A percentile compares a stretch with the other conserved stretches of the same genome.
Conservation (phyloP, 139 green algal genomes). For the Microglena sp. region DNA sequence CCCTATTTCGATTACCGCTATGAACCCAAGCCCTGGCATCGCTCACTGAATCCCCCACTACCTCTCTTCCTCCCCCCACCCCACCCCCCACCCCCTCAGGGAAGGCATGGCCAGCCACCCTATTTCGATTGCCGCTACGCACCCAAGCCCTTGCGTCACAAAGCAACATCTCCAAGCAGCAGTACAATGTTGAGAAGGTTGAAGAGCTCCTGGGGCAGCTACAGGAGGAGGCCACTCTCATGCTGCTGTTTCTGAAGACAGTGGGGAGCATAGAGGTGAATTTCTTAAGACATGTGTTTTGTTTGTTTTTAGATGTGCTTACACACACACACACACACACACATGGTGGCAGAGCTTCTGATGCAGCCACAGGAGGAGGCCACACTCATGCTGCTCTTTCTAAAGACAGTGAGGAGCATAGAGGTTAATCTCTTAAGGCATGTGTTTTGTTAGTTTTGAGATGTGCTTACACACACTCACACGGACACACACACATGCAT, state of each 20-base stretch:
- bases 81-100: too few species aligned
- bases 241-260: conserved; percentile 56
- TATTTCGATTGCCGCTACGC: conserved; percentile 66
- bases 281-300: neutral
- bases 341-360: conserved; percentile 45
- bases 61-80: too few species aligned
- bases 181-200: conserved; percentile 42
- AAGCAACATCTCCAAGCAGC: conserved; percentile 59
- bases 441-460: neutral
- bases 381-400: conserved; percentile 47
- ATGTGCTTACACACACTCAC: neutral
- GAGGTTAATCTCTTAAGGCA: neutral
- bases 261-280: neutral
- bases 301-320: neutral
- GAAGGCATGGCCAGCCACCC: conserved; percentile 38
- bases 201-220: conserved; percentile 43
- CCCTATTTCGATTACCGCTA: conserved; percentile 66
- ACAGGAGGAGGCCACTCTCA: conserved; percentile 27
- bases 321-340: conserved; percentile 13
- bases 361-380: too few species aligned
- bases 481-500: conserved; percentile 14
- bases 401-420: conserved; percentile 22
- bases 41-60: too few species aligned
- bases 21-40: conserved; percentile 32
- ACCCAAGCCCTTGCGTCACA: conserved; percentile 26